These are phyloP conservation scores for Pseudogymnoascus sp. DNA, from an alignment of 2,329 filamentous ascomycete genomes.

Conservation along the genomic window DNA sequence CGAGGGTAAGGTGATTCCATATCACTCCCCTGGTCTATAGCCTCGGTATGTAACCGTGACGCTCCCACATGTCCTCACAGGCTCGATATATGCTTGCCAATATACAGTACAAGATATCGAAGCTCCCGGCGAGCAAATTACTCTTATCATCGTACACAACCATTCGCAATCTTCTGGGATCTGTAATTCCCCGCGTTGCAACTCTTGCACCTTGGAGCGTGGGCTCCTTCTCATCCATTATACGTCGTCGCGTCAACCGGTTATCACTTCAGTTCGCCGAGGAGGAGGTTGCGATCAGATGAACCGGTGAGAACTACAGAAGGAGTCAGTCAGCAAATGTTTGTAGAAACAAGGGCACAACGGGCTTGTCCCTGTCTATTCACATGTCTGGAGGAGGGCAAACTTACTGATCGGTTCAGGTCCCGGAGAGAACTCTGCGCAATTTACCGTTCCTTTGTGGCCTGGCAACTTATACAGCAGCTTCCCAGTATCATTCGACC, in stretches of 20 bases:
- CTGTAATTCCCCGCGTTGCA: background rate
- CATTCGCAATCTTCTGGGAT: background rate
- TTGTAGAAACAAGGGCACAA: background rate
- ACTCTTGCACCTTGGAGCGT: conserved; percentile 5
- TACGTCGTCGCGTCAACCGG: background rate
- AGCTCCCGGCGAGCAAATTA: background rate
- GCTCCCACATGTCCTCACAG: background rate
- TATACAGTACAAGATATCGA: background rate
- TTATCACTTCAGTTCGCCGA: conserved; percentile 70
- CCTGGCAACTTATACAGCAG: conserved; percentile 91
- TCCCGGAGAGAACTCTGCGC: conserved; percentile 80
- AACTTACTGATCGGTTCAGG: conserved; percentile 81
- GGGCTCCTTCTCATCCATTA: background rate
- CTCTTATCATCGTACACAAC: background rate
- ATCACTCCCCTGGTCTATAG: background rate
- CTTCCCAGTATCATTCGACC: conserved; percentile 84
- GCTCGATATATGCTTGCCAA: background rate
- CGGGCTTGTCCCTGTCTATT: background rate
- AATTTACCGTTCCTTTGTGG: conserved; percentile 91
- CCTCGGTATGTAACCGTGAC: background rate
- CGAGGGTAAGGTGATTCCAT: background rate
- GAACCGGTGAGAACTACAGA: conserved; percentile 73
- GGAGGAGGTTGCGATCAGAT: conserved; percentile 77
- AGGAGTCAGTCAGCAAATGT: conserved; percentile 18
- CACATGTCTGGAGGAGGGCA: conserved; percentile 3